Evolutionary conservation across 768 basidiomycete genomes (phyloP), one percentile per base, ranked within the genome.

Genomic region (Panaeolus cyanescens): DNA sequence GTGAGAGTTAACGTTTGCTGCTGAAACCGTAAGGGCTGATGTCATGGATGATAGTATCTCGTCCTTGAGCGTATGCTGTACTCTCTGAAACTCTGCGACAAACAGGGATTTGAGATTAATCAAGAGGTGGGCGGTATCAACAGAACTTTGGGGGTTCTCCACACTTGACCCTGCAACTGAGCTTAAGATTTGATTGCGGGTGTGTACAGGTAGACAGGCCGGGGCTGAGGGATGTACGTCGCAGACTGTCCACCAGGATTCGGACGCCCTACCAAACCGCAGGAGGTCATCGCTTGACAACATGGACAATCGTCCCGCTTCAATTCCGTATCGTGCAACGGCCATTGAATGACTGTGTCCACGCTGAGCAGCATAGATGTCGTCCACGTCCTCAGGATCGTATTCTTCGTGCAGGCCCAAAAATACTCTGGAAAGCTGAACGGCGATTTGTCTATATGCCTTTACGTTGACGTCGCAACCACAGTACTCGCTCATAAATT

Each of bases 171-270:
- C 5, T 1, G 36, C 36, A 37, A 37, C 8, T 15, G 36, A 8
- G 15, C 13, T 15, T 12, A 15, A 5, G 15, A 37, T 15, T 15
- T 37, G 10, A 8, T n/a, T 12, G 7, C 36, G 19, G 10, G 54
- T 25, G 30, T 19, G 20, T 5, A 63, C 30, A 33, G 62, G 62
- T 10, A 50, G 22, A 6, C 60, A 34, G 15, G 62, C 54, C 19
- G 59, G 55, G 20, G 45, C 32, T n/a, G n/a, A n/a, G n/a, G 64
- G 64, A 5, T 34, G 7, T 40, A 64, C 61, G 9, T 61, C 61
- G 9, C 17, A 54, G 19, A 68, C 54, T 5, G 58, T 19, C 65
- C 66, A 67, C 70, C 70, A 71, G 8, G 32, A 28, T 53, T 71
- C 67, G 17, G 64, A 68, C 4, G 59, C 59, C 19, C 28, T 34